These are phyloP conservation scores for Gossypium gossypioides DNA, from an alignment of 441 rosid species.

Conservation along the genomic window DNA sequence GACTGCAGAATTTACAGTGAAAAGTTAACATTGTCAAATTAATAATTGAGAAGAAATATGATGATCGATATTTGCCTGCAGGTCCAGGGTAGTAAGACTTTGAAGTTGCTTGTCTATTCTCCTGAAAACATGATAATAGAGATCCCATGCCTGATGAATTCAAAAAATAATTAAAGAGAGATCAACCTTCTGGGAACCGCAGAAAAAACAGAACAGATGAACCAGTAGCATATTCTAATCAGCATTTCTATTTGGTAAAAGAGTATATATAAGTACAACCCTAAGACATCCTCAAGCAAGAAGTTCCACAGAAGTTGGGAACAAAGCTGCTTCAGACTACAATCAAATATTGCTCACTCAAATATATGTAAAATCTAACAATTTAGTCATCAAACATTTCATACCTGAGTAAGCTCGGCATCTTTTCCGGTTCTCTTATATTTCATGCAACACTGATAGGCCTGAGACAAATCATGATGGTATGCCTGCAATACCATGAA, in stretches of 20 bases:
- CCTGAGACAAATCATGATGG: constrained; percentile 85
- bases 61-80: constrained; percentile 50
- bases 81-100: constrained; percentile 80
- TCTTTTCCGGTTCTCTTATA: constrained; percentile 88
- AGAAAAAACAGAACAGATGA: background rate
- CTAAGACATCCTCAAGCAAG: background rate
- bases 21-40: constrained; percentile 22
- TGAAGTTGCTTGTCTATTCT: constrained; percentile 95
- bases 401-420: constrained; percentile 97
- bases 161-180: constrained; percentile 15
- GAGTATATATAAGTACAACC: background rate
- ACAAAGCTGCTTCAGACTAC: background rate
- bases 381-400: background rate
- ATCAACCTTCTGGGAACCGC: background rate
- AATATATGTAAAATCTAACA: background rate
- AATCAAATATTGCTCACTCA: background rate
- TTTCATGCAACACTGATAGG: constrained; percentile 83
- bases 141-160: constrained; percentile 91
- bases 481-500: constrained; percentile 55
- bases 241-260: background rate
- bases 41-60: constrained; percentile 7
- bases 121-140: constrained; percentile 89
- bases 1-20: constrained; percentile 38
- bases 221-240: background rate
- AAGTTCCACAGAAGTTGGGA: background rate